These are phyloP conservation scores for Neonectria magnoliae DNA, from an alignment of 2,329 filamentous ascomycete species.

Conservation along the genomic window DNA sequence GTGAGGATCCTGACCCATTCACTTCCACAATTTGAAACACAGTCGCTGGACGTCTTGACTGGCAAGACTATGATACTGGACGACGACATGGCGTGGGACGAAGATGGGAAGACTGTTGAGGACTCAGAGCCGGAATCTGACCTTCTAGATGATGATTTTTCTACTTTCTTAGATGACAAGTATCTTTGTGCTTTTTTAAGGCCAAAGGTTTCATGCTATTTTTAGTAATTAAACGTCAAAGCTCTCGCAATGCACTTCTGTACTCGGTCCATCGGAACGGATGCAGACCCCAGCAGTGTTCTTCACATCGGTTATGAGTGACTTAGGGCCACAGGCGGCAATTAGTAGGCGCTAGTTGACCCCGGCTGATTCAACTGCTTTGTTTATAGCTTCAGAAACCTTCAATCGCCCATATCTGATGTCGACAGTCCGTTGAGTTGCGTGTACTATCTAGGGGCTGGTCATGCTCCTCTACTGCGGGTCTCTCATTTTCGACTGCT, in stretches of 20 bases:
- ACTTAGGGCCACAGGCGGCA: constrained; percentile 11
- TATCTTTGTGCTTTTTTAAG: background rate
- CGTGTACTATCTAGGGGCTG: background rate
- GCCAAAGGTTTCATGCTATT: background rate
- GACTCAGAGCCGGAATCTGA: constrained; percentile 26
- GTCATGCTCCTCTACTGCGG: background rate
- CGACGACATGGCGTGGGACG: constrained; percentile 29
- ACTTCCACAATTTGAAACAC: constrained; percentile 23
- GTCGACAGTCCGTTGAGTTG: background rate
- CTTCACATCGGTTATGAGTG: constrained; percentile 11
- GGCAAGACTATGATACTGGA: constrained; percentile 34
- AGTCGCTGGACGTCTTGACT: constrained; percentile 31
- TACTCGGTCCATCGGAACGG: constrained; percentile 4
- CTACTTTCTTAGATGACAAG: background rate
- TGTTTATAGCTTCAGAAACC: background rate
- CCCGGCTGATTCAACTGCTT: background rate
- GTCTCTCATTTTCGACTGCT: background rate
- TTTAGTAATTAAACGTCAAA: constrained; percentile 7
- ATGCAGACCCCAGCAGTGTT: constrained; percentile 7
- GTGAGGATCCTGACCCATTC: constrained; percentile 32
- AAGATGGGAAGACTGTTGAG: constrained; percentile 28
- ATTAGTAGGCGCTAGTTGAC: constrained; percentile 6
- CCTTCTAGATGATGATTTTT: background rate
- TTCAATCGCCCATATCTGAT: background rate
- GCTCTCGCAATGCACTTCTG: constrained; percentile 21